These are phyloP conservation scores for Magnusiomyces ingens DNA, from an alignment of 1,139 yeast genomes.

Conservation along the genomic window DNA sequence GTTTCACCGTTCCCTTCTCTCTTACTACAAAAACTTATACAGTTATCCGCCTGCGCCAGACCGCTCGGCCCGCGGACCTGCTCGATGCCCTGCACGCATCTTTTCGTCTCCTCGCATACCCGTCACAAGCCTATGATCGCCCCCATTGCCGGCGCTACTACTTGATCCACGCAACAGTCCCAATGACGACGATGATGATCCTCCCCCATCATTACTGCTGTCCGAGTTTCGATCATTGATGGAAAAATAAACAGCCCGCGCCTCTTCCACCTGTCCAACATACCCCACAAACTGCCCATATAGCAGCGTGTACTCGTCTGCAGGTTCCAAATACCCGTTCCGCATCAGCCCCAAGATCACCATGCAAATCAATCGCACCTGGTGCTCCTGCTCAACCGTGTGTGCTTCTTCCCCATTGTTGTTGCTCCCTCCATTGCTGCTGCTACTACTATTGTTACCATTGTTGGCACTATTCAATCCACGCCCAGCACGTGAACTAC, in stretches of 20 bases:
- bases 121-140: no score
- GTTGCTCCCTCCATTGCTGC: not conserved
- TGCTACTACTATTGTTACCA: not conserved
- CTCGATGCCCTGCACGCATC: no score
- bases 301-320: conserved; percentile 21
- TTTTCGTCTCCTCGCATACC: no score
- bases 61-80: no score
- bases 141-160: no score
- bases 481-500: not conserved
- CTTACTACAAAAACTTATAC: no score
- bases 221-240: no score
- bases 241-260: conserved; percentile 21
- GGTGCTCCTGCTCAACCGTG: conserved; percentile 3
- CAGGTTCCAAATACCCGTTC: conserved; percentile 19
- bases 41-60: no score
- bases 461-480: not conserved
- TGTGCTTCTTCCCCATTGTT: not conserved
- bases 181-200: no score
- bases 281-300: conserved; percentile 24
- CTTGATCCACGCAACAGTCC: no score
- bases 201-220: no score
- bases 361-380: conserved; percentile 21
- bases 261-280: conserved; percentile 25
- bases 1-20: no score
- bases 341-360: conserved; percentile 21